phyloP scores from a whole-genome alignment of 1,284 basidiomycete genomes.

The Cutaneotrichosporon sp. region DNA sequence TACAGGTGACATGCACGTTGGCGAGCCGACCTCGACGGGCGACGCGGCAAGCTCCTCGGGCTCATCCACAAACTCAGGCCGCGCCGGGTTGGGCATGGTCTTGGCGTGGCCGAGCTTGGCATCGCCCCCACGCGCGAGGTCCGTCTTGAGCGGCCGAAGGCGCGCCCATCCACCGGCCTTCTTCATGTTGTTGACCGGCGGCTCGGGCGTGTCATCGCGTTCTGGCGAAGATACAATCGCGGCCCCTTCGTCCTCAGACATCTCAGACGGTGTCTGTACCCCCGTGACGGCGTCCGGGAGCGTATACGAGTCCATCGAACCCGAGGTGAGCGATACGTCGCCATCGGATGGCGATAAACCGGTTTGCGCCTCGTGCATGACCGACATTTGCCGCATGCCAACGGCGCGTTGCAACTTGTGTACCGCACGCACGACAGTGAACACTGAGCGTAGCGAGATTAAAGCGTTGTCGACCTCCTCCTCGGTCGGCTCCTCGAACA shows the following conservation, averaged over 20 bases:
- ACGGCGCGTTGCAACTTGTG: constrained; percentile 36
- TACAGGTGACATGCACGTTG: constrained; percentile 3
- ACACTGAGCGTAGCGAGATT: constrained; percentile 42
- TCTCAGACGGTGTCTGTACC: neutral
- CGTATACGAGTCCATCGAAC: constrained; percentile 49
- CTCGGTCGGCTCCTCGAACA: constrained; percentile 53
- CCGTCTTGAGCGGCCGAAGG: constrained; percentile 11
- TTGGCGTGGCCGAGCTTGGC: neutral
- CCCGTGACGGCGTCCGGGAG: constrained; percentile 25
- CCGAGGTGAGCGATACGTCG: constrained; percentile 26
- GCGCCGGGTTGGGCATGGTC: neutral
- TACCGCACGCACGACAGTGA: constrained; percentile 52
- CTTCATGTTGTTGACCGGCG: neutral
- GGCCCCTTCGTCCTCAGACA: constrained; percentile 5
- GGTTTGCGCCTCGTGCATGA: neutral
- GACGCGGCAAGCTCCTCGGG: neutral
- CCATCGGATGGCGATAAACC: constrained; percentile 16
- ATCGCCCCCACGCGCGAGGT: neutral
- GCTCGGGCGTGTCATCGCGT: constrained; percentile 3
- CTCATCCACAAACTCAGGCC: neutral
- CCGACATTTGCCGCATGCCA: constrained; percentile 2
- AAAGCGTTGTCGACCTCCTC: constrained; percentile 54
- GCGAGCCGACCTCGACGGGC: constrained; percentile 10
- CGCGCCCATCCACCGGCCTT: neutral
- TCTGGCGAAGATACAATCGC: constrained; percentile 2